Evolutionary conservation across 177 flowering plant genomes (phyloP).

Genomic region (Vitis hybrid): DNA sequence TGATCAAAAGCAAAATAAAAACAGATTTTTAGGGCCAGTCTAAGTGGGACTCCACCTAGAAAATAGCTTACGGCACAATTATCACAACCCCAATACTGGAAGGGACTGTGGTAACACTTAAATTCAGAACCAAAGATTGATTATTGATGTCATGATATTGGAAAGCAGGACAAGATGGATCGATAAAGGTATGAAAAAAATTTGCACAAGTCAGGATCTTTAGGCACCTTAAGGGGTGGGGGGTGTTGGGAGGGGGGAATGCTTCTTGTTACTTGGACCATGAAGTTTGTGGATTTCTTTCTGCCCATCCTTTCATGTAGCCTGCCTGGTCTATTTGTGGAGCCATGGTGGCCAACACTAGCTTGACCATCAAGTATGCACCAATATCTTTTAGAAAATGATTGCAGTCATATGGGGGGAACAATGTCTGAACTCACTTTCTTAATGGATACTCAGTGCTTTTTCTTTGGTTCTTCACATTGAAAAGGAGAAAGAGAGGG

Average conservation of each 20-base stretch:
- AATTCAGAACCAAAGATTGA: too few species aligned
- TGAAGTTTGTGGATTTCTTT: neutral
- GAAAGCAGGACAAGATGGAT: conserved; percentile 7
- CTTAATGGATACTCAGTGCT: neutral
- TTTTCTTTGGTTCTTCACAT: neutral
- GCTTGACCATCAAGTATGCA: conserved; percentile 6
- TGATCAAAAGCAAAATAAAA: too few species aligned
- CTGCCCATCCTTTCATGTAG: conserved; percentile 7
- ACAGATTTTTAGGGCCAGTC: too few species aligned
- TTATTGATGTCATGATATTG: neutral
- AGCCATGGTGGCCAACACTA: conserved; percentile 6
- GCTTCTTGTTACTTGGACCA: neutral
- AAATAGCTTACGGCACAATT: too few species aligned
- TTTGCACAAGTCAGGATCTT: neutral
- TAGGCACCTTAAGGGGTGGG: neutral
- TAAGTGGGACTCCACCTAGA: too few species aligned
- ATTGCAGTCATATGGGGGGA: neutral
- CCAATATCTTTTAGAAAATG: conserved; percentile 5
- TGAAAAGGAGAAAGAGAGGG: neutral
- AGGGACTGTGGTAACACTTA: too few species aligned
- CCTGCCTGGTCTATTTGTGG: neutral
- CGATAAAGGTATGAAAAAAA: neutral
- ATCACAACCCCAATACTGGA: too few species aligned
- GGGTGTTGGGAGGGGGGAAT: too few species aligned
- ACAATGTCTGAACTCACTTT: neutral